These are phyloP conservation scores for Fusarium floridanum DNA, from an alignment of 2,329 filamentous ascomycete species.

Conservation along the genomic window DNA sequence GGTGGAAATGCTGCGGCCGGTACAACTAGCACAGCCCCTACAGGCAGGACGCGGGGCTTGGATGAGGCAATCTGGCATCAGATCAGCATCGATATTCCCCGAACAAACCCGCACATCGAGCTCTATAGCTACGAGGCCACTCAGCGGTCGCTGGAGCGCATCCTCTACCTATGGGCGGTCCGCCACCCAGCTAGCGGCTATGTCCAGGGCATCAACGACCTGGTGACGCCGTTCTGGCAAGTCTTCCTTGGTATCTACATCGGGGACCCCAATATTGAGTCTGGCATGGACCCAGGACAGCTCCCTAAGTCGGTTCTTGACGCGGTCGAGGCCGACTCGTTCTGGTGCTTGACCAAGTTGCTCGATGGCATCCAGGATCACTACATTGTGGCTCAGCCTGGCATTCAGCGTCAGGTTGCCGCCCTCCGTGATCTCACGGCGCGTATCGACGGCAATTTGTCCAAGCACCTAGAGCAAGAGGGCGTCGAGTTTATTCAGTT, in stretches of 20 bases:
- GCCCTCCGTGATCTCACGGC: constrained; percentile 91
- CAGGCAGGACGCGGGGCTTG: constrained; percentile 73
- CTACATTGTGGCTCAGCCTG: constrained; percentile 97
- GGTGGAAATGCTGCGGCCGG: constrained; percentile 63
- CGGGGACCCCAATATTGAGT: constrained; percentile 91
- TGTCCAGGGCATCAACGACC: constrained; percentile 98
- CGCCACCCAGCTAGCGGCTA: constrained; percentile 97
- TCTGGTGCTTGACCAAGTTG: constrained; percentile 98
- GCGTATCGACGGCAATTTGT: constrained; percentile 85
- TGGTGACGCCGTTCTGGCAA: constrained; percentile 98
- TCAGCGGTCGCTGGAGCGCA: constrained; percentile 91
- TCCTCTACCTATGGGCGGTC: constrained; percentile 97
- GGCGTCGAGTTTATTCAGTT: constrained; percentile 99
- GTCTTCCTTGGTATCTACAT: constrained; percentile 96
- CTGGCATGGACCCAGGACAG: constrained; percentile 96
- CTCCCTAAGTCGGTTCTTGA: constrained; percentile 91
- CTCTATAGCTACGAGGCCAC: constrained; percentile 97
- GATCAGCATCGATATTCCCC: constrained; percentile 97
- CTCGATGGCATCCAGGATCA: constrained; percentile 99
- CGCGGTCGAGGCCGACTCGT: constrained; percentile 96
- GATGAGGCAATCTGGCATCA: constrained; percentile 99
- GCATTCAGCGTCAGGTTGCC: constrained; percentile 93
- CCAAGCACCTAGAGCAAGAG: constrained; percentile 90
- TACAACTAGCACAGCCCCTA: constrained; percentile 57
- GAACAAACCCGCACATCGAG: constrained; percentile 95